Base-by-base conservation (phyloP, 2,329 filamentous ascomycete genomes). In the Aspergillus luchuensis region DNA sequence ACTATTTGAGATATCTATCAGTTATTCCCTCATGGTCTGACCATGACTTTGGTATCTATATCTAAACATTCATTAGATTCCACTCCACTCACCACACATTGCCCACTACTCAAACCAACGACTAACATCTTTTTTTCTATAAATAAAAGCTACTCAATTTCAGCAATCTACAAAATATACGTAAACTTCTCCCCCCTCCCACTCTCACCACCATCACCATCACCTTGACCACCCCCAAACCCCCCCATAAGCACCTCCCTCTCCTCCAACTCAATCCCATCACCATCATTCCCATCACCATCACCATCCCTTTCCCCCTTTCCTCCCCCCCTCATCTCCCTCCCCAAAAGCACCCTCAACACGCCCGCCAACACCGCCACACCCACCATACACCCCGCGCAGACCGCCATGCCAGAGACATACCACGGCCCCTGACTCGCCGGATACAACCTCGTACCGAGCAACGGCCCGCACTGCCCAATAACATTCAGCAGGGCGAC, bases 401-500 rank as follows among this genome's bases (percentile, higher is more conserved):
- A 91, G 1, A 82, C 78, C 30, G 76, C 77, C 87, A 90, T 90
- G 2, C 89, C 88, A 1, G 68, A 76, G 3, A 84, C 78, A 69
- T 89, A 91, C 71, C 83, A 88, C 1, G 88, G 87, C 8, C 78
- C 83, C 62, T 89, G 84, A 10, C 71, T 67, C 19, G 71, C 66
- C 0, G 88, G 89, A 67, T 90, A 91, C 54, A 91, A 74, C 48
- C 87, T 79, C 6, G 86, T 89, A 15, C 88, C 88, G n/a, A 90
- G 77, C 3, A 91, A 76, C 2, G 91, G 91, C 0, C 91, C 91
- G 64, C 88, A 89, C 77, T 96, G 91, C 1, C 91, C 93, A 13
- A 97, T 83, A 38, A 92, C 70, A 74, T 97, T 93, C 71, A 97
- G 75, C 33, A 97, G 81, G 1, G 90, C 91, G 69, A 96, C 91